phyloP scores from a whole-genome alignment of 1,139 yeast species.

The Spathaspora sp. region DNA sequence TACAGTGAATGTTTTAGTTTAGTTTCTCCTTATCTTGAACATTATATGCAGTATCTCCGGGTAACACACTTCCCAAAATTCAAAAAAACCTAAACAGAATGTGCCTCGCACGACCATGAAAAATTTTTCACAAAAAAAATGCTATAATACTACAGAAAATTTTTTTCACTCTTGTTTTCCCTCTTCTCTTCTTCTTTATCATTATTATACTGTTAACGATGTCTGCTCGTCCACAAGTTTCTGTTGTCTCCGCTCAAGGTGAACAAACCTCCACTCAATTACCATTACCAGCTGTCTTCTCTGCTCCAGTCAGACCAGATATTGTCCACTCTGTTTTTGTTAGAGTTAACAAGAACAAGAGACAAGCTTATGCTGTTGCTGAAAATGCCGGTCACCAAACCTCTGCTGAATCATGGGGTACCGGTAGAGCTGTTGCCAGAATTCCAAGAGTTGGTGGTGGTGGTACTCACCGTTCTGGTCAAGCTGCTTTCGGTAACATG shows the following conservation, averaged over 20 bases:
- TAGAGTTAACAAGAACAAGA: conserved; percentile 99
- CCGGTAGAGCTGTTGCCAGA: conserved; percentile 99
- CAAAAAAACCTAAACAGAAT: background rate
- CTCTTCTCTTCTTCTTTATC: conserved; percentile 24
- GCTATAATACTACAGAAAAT: background rate
- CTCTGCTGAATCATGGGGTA: conserved; percentile 99
- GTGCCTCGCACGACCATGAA: conserved; percentile 4
- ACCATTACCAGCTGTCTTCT: conserved; percentile 97
- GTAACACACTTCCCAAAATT: background rate
- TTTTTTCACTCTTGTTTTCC: conserved; percentile 16
- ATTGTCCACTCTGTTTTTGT: conserved; percentile 98
- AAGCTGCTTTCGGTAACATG: conserved; percentile 99
- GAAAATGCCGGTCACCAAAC: conserved; percentile 99
- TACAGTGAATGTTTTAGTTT: background rate
- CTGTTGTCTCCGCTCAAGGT: conserved; percentile 89
- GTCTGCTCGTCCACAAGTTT: conserved; percentile 95
- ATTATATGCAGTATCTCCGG: conserved; percentile 1
- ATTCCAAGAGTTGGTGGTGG: conserved; percentile 99
- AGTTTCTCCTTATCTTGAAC: background rate
- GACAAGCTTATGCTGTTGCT: conserved; percentile 99
- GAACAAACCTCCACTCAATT: conserved; percentile 81
- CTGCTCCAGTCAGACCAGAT: conserved; percentile 99
- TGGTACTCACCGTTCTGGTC: conserved; percentile 99
- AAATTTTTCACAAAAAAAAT: background rate
- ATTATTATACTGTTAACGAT: conserved; percentile 34